Conservation (phyloP, 805 yeast genomes). For the Kuraishia ogatae region DNA sequence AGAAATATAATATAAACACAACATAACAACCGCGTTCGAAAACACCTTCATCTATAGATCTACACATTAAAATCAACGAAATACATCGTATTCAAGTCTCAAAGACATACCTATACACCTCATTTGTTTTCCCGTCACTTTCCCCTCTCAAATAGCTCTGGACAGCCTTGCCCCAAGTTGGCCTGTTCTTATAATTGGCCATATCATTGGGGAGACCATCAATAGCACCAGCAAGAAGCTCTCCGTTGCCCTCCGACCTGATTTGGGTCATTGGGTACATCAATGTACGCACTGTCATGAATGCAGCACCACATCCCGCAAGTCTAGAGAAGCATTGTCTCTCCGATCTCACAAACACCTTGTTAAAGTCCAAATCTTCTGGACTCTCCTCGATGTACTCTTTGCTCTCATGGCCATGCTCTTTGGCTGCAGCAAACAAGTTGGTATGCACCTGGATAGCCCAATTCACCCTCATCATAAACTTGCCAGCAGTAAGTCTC, state of each 20-base stretch:
- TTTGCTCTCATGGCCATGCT: conserved; percentile 21
- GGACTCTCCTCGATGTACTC: conserved; percentile 22
- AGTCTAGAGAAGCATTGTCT: conserved; percentile 41
- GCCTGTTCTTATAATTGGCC: conserved; percentile 46
- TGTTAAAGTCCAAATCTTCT: conserved; percentile 23
- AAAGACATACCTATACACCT: conserved; percentile 1
- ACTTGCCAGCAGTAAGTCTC: conserved; percentile 36
- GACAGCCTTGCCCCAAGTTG: conserved; percentile 54
- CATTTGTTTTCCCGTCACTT: conserved; percentile 12
- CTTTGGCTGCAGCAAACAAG: conserved; percentile 26
- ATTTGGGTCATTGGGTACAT: conserved; percentile 35
- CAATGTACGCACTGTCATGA: conserved; percentile 44
- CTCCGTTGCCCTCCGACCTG: conserved; percentile 30
- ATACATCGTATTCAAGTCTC: no score
- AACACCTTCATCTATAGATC: no score
- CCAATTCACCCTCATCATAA: conserved; percentile 56
- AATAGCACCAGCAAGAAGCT: conserved; percentile 46
- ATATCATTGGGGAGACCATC: conserved; percentile 47
- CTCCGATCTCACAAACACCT: conserved; percentile 41
- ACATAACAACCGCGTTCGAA: no score
- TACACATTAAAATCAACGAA: no score
- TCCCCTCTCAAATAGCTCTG: conserved; percentile 22
- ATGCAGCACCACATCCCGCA: conserved; percentile 30
- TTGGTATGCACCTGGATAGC: conserved; percentile 45
- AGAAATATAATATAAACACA: no score